Conservation (phyloP, 164 flowering plant genomes). For the Amborella trichopoda region DNA sequence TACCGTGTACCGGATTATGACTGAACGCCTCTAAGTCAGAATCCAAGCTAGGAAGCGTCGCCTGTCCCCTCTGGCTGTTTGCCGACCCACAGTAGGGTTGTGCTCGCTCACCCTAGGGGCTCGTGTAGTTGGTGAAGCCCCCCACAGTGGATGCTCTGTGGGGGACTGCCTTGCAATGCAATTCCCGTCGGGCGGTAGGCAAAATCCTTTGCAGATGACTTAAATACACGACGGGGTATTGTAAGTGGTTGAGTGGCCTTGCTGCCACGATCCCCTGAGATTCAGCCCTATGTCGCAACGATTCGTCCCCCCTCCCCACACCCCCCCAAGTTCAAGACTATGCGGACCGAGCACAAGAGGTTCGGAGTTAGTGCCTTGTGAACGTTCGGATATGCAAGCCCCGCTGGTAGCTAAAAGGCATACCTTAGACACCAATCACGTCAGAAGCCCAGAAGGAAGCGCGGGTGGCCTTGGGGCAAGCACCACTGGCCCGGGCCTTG, state of each 20-base stretch:
- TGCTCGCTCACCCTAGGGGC: slow-evolving; percentile 6
- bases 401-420: too few species aligned
- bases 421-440: too few species aligned
- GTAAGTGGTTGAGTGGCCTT: slow-evolving; percentile 10
- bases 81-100: slow-evolving; percentile 7
- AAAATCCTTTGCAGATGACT: slow-evolving; percentile 10
- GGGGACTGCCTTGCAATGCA: background rate
- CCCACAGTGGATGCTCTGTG: slow-evolving; percentile 6
- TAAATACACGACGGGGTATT: slow-evolving; percentile 7
- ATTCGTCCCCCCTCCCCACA: slow-evolving; percentile 4
- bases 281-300: slow-evolving; percentile 6
- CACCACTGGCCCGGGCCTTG: too few species aligned
- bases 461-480: too few species aligned
- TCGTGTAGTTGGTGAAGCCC: slow-evolving; percentile 4
- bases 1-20: slow-evolving; percentile 4
- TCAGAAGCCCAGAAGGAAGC: too few species aligned
- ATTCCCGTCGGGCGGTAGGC: background rate
- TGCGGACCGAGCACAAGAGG: too few species aligned
- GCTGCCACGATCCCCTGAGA: slow-evolving; percentile 9
- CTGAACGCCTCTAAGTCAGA: slow-evolving; percentile 8
- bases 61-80: slow-evolving; percentile 1
- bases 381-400: too few species aligned
- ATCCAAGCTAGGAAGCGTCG: slow-evolving; percentile 8
- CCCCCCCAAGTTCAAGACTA: too few species aligned
- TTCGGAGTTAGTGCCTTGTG: too few species aligned